phyloP scores from a whole-genome alignment of 176 grass and related monocot species.

The Zoysia japonica region DNA sequence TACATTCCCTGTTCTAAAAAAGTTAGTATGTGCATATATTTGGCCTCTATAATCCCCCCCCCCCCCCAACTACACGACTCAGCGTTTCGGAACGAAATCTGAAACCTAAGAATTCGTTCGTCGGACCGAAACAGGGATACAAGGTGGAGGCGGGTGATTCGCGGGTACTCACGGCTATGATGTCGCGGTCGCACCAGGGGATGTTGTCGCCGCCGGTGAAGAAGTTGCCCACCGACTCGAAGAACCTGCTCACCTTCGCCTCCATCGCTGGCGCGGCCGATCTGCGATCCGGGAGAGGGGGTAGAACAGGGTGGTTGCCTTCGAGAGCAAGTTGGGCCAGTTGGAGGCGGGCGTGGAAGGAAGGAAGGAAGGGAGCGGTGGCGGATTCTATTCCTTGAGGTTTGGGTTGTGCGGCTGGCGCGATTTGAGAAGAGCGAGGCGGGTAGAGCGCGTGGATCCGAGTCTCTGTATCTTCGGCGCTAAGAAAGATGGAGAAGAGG shows the following conservation, averaged over 20 bases:
- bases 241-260: conserved; percentile 66
- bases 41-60: too few species aligned
- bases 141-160: too few species aligned
- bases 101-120: too few species aligned
- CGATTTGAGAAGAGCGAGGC: not conserved
- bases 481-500: conserved; percentile 1
- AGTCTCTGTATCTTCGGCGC: conserved; percentile 9
- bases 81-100: too few species aligned
- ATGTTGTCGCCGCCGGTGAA: too few species aligned
- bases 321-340: not conserved
- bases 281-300: not conserved
- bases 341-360: not conserved
- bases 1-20: too few species aligned
- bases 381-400: not conserved
- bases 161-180: too few species aligned
- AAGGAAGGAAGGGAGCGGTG: not conserved
- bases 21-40: too few species aligned
- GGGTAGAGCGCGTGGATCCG: not conserved
- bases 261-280: conserved; percentile 54
- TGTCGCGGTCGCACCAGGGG: too few species aligned
- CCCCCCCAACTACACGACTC: too few species aligned
- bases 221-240: conserved; percentile 68
- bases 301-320: not conserved
- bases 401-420: too few species aligned
- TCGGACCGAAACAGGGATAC: too few species aligned